Conservation (phyloP, 1,139 yeast genomes). For the Zygoascus sp. region DNA sequence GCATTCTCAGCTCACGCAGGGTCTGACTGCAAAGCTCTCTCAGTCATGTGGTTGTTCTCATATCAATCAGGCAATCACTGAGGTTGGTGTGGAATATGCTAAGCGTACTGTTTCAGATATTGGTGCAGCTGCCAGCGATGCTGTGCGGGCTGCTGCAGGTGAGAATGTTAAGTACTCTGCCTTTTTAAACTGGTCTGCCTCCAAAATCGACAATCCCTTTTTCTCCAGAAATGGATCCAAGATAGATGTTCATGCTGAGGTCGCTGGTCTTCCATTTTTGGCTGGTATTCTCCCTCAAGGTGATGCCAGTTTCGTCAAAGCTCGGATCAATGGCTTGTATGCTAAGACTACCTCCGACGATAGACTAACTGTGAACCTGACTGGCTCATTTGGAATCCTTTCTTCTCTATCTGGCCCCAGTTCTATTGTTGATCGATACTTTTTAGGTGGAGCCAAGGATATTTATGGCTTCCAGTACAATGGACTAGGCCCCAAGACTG, state of each 20-base stretch:
- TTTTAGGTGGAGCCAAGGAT: slow-evolving; percentile 81
- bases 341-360: slow-evolving; percentile 20
- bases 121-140: slow-evolving; percentile 39
- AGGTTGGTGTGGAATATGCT: slow-evolving; percentile 58
- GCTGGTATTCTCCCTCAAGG: slow-evolving; percentile 22
- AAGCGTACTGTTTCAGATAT: slow-evolving; percentile 33
- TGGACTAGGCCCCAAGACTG: slow-evolving; percentile 83
- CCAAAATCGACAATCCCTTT: slow-evolving; percentile 32
- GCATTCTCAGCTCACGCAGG: slow-evolving; percentile 56
- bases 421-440: slow-evolving; percentile 45
- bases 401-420: slow-evolving; percentile 13
- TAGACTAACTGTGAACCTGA: slow-evolving; percentile 20
- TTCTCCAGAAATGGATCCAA: slow-evolving; percentile 49
- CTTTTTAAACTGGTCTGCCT: slow-evolving; percentile 31
- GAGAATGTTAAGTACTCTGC: slow-evolving; percentile 35
- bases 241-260: slow-evolving; percentile 53
- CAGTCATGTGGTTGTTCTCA: slow-evolving; percentile 12
- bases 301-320: slow-evolving; percentile 35
- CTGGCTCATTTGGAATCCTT: slow-evolving; percentile 21
- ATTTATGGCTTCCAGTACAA: slow-evolving; percentile 70
- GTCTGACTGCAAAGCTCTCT: slow-evolving; percentile 46
- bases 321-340: slow-evolving; percentile 31
- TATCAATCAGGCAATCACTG: slow-evolving; percentile 31
- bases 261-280: slow-evolving; percentile 39
- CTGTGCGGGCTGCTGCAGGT: slow-evolving; percentile 37